Evolutionary conservation across 768 basidiomycete genomes (phyloP), one percentile per base, ranked within the genome.

Genomic region (Glaciozyma antarctica): DNA sequence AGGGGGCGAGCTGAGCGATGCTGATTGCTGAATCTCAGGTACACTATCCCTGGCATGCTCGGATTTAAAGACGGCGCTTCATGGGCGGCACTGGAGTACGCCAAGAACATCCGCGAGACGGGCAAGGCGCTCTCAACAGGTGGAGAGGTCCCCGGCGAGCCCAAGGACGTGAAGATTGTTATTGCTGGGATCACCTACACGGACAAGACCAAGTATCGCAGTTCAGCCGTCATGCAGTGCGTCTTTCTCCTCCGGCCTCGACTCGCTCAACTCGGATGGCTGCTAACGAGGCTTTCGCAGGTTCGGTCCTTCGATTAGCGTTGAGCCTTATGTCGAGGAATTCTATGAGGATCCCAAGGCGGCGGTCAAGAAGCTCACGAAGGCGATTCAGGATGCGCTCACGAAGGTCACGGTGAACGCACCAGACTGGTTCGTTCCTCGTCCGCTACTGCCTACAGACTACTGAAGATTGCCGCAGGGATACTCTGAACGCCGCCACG

Each of bases 191-290:
- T 99, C 68, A 90, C 90, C 19, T 98, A 98, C 77, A 90, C 89
- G 62, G 86, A 97, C 79, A 98, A 99, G 77, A 84, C 87, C 44
- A 94, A 93, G 79, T 99, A 98, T 75, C 82, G 93, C 67, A 93
- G 90, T 75, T 78, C 84, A 70, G 93, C 92, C 65, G 78, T 88
- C 79, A 70, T 79, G 57, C 66, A 77, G 77, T 77, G 60, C 43
- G 71, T 60, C 19, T 21, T 22, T 26, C 22, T 47, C 19, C 48
- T 38, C 55, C 15, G 26, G 10, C 16, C 21, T 22, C 30, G 32
- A 6, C 32, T 15, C 16, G 4, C 9, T 32, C 32, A 32, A 32
- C 32, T 32, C 32, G 9, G 32, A 32, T 5, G 32, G 32, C 9
- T n/a, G 24, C 59, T 52, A 16, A 49, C 49, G 21, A 24, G 13